Base-by-base conservation (phyloP, 345 rosid genomes). In the Pugionium cornutum region DNA sequence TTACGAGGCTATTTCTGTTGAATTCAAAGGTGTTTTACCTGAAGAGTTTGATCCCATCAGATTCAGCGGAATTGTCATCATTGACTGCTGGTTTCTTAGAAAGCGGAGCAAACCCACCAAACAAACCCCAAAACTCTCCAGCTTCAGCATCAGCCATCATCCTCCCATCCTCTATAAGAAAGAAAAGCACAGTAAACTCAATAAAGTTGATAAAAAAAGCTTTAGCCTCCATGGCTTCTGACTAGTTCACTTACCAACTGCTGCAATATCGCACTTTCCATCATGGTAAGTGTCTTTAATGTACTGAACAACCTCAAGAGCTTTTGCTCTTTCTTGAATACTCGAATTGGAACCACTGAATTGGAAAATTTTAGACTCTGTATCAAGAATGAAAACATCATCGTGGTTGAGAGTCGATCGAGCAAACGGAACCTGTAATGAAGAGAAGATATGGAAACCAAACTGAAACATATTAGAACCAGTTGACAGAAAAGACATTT, bases 41-140 rank as follows among this genome's bases (percentile, higher is more conserved):
- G 31, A 82, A 80, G 58, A 95, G 78, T 78, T 87, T 87, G 50
- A 86, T 72, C 60, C 79, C 35, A 37, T 73, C 61, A 70, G 84
- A 77, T 59, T 62, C 86, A 42, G 66, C 44, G 27, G 70, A 44
- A 59, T 58, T 80, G 59, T 89, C 86, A 68, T 86, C 91, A 49
- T 62, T 84, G 70, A 46, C 50, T 7, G 79, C 77, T 41, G 78
- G 79, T 85, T 87, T 91, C 79, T 91, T 83, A 34, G 96, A 87
- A 72, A 95, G 96, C 58, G 99, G 99, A 83, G 99, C 99, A 84
- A 87, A 95, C 18, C 99, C 99, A 74, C 99, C 99, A 76, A 95
- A 95, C 44, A 89, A 72, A 36, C 79, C 89, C 99, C 98, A 95
- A 80, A 95, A 95, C 57, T 95, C 99, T 66, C 99, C 98, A 77